phyloP scores from a whole-genome alignment of 768 basidiomycete species.

The Leccinum arenicola region DNA sequence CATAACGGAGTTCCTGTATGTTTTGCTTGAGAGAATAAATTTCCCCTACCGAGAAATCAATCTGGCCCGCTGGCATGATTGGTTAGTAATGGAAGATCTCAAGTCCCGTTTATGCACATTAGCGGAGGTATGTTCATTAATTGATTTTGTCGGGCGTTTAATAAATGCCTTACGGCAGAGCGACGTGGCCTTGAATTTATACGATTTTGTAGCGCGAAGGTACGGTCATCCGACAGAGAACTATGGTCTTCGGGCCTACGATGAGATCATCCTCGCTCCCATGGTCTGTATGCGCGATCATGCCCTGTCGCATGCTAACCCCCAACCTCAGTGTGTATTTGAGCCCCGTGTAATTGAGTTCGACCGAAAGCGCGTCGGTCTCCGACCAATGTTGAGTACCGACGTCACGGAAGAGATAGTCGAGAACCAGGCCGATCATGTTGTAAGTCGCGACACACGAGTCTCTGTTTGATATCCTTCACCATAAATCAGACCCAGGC shows the following conservation, averaged over 20 bases:
- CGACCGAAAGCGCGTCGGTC: constrained; percentile 61
- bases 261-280: constrained; percentile 92
- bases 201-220: constrained; percentile 83
- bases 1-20: constrained; percentile 85
- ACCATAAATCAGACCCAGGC: constrained; percentile 68
- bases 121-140: constrained; percentile 62
- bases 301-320: neutral
- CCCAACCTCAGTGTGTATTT: constrained; percentile 69
- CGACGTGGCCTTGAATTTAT: constrained; percentile 85
- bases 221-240: constrained; percentile 79
- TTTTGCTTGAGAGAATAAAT: constrained; percentile 71
- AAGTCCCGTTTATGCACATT: constrained; percentile 84
- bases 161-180: constrained; percentile 44
- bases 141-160: neutral
- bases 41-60: constrained; percentile 90
- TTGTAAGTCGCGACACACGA: constrained; percentile 36
- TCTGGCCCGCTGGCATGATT: constrained; percentile 76
- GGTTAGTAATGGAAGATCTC: constrained; percentile 88
- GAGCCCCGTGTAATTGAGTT: constrained; percentile 93
- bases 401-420: constrained; percentile 78
- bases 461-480: constrained; percentile 1
- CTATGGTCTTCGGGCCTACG: constrained; percentile 87
- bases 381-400: constrained; percentile 46
- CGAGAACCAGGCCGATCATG: constrained; percentile 49
- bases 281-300: constrained; percentile 57